Evolutionary conservation across 495 filamentous ascomycete genomes (phyloP).

Genomic region (Jackrogersella minutella): DNA sequence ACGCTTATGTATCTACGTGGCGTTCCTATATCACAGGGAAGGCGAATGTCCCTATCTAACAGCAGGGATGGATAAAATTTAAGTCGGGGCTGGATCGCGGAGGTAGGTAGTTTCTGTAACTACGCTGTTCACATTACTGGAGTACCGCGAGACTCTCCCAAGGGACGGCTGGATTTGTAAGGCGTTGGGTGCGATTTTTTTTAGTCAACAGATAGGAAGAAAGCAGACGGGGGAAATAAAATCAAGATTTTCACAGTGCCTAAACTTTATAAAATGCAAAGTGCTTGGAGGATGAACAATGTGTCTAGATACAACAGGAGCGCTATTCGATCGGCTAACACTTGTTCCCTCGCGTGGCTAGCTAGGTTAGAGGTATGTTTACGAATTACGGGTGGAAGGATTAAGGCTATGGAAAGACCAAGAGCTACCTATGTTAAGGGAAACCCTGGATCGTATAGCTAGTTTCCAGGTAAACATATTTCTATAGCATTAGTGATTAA

Average conservation of each 20-base stretch:
- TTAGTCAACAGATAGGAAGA: background rate
- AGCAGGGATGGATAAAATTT: background rate
- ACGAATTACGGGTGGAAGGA: no score
- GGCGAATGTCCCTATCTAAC: background rate
- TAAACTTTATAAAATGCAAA: background rate
- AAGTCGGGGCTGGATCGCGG: background rate
- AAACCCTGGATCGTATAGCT: no score
- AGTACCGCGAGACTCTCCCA: slow-evolving; percentile 8
- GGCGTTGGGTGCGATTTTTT: slow-evolving; percentile 14
- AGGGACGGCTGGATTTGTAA: slow-evolving; percentile 12
- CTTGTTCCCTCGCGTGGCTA: no score
- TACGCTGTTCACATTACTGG: background rate
- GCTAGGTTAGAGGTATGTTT: no score
- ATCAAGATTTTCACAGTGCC: background rate
- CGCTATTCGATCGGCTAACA: no score
- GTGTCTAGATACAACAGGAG: no score
- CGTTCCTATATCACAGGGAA: background rate
- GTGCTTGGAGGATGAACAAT: no score
- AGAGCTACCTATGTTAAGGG: no score
- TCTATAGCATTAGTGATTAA: no score
- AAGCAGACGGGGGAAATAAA: background rate
- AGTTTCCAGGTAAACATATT: no score
- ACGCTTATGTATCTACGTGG: background rate
- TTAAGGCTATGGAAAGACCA: no score
- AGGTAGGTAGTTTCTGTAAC: background rate